Percentiles rank a stretch among this genome's conserved stretches.
Evolutionary conservation across 2,329 filamentous ascomycete genomes (phyloP).

Genomic region (Aspergillus sojae): DNA sequence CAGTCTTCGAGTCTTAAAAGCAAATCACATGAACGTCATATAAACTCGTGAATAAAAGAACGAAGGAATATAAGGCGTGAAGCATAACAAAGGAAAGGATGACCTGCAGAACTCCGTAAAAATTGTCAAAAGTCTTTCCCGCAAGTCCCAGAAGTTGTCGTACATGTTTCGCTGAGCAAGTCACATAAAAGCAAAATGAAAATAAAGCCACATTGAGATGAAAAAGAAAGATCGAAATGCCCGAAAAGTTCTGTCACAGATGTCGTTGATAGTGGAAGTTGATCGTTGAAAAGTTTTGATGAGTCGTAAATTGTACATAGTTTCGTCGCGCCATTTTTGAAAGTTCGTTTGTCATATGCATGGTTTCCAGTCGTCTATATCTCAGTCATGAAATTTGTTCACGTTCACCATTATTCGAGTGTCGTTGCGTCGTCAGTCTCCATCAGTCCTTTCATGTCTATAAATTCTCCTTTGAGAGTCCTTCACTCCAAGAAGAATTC

Average conservation of each 20-base stretch:
- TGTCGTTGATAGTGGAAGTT: slow-evolving; percentile 14
- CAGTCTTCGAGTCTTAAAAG: slow-evolving; percentile 17
- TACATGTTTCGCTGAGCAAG: slow-evolving; percentile 18
- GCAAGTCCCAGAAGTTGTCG: slow-evolving; percentile 21
- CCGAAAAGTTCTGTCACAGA: slow-evolving; percentile 18
- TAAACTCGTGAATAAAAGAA: slow-evolving; percentile 11
- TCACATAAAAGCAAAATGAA: slow-evolving; percentile 6
- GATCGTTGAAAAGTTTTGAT: slow-evolving; percentile 13
- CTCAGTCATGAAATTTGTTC: slow-evolving; percentile 23
- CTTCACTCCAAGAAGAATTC: slow-evolving; percentile 29
- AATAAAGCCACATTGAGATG: slow-evolving; percentile 8
- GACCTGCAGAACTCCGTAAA: slow-evolving; percentile 25
- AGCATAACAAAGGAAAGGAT: slow-evolving; percentile 21
- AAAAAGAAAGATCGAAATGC: slow-evolving; percentile 15
- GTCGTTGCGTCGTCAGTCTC: slow-evolving; percentile 23
- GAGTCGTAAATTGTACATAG: slow-evolving; percentile 26
- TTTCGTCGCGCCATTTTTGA: slow-evolving; percentile 21
- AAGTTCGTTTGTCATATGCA: slow-evolving; percentile 21
- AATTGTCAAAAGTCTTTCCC: slow-evolving; percentile 11
- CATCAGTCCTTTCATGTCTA: slow-evolving; percentile 4
- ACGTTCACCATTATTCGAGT: slow-evolving; percentile 19
- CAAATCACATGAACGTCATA: slow-evolving; percentile 21
- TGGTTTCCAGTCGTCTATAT: slow-evolving; percentile 24
- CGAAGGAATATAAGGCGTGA: slow-evolving; percentile 13
- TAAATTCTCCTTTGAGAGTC: neutral